Conservation (phyloP, 2,329 filamentous ascomycete genomes). For the Blumeria graminis region DNA sequence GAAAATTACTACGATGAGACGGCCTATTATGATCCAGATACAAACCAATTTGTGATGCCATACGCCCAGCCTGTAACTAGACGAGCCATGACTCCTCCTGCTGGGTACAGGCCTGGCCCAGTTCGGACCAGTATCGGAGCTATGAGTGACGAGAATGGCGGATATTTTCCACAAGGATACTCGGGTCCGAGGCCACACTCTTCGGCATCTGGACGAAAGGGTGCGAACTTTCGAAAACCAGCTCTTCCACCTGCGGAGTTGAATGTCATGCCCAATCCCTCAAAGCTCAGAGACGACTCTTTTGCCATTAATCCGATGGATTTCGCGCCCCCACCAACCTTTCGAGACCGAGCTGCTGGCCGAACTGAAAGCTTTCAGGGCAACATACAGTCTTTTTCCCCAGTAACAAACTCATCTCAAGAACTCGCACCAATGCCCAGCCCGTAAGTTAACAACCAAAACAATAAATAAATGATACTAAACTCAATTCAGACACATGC, state of each 20-base stretch:
- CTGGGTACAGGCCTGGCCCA: conserved; percentile 19
- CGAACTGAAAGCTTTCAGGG: conserved; percentile 31
- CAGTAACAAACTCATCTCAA: conserved; percentile 62
- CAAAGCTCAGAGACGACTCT: conserved; percentile 59
- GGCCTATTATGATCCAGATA: conserved; percentile 12
- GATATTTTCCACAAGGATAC: conserved; percentile 8
- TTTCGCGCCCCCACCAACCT: conserved; percentile 56
- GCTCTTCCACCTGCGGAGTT: conserved; percentile 53
- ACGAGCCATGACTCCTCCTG: conserved; percentile 88
- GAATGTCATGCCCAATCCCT: conserved; percentile 58
- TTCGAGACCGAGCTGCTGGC: conserved; percentile 45
- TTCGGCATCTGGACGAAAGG: conserved; percentile 23
- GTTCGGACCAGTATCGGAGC: conserved; percentile 26
- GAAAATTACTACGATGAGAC: conserved; percentile 44
- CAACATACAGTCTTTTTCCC: conserved; percentile 38
- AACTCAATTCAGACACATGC: conserved; percentile 28
- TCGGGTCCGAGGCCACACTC: conserved; percentile 35
- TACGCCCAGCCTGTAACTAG: conserved; percentile 69
- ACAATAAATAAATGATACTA: conserved; percentile 40
- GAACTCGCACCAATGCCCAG: conserved; percentile 69
- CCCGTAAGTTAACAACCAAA: conserved; percentile 61
- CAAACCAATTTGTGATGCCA: conserved; percentile 41
- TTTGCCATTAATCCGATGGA: conserved; percentile 51
- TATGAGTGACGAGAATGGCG: conserved; percentile 11
- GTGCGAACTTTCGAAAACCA: conserved; percentile 23